Evolutionary conservation across 768 basidiomycete species (phyloP).

Genomic region (Lentinula edodes): DNA sequence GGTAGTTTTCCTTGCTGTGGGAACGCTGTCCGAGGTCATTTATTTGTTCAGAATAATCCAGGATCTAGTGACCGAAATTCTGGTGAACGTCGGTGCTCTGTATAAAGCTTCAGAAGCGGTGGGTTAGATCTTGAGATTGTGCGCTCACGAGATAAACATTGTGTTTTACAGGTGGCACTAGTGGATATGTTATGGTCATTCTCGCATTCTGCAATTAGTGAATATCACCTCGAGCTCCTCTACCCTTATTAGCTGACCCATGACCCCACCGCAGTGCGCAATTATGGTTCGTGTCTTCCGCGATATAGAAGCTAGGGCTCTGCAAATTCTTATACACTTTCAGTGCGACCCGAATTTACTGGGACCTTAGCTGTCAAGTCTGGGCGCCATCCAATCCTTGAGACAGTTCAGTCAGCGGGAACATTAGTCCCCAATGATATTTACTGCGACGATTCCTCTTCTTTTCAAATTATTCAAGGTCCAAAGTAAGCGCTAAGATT

Average conservation of each 20-base stretch:
- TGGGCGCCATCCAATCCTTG: conserved; percentile 85
- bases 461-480: conserved; percentile 90
- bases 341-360: conserved; percentile 90
- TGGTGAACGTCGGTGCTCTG: conserved; percentile 69
- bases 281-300: conserved; percentile 29
- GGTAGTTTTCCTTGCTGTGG: conserved; percentile 7
- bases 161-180: conserved; percentile 59
- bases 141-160: not conserved
- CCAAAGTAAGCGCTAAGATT: conserved; percentile 73
- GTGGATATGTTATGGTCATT: conserved; percentile 91
- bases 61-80: conserved; percentile 65
- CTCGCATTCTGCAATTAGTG: conserved; percentile 77
- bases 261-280: conserved; percentile 30
- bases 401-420: conserved; percentile 61
- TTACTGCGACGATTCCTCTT: conserved; percentile 77
- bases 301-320: no score
- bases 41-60: conserved; percentile 59
- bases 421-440: conserved; percentile 85
- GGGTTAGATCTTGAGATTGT: conserved; percentile 10
- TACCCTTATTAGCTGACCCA: not conserved
- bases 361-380: conserved; percentile 85
- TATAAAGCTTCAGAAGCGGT: conserved; percentile 93
- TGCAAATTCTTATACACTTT: no score
- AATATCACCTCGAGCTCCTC: conserved; percentile 18
- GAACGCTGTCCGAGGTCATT: not conserved